Base-by-base conservation (phyloP, 2,329 filamentous ascomycete genomes). In the Aspergillus sclerotialis region DNA sequence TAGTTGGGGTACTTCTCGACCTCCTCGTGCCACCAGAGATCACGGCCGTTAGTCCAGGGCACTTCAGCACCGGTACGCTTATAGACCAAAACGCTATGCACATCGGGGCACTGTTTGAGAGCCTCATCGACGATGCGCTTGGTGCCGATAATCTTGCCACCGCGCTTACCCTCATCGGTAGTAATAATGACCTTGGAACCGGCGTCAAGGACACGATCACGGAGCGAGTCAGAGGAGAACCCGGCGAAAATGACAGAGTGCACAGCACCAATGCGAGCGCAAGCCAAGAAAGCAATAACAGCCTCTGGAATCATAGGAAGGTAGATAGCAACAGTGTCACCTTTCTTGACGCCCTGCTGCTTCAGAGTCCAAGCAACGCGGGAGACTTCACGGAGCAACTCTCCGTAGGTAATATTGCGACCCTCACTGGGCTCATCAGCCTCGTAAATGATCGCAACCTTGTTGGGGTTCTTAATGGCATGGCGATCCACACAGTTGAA, bases 101-200 rank as follows among this genome's bases (percentile, higher is more conserved):
- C 84, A 50, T 86, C 82, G 12, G 90, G 90, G 67, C 90, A 96
- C 67, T 94, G 87, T 73, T 92, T 94, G 41, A 98, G 76, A 24
- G 90, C 90, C 59, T 96, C 92, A 56, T 98, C 92, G 49, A 96
- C 92, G 59, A 98, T 96, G 73, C 94, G 94, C 80, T 98, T 96
- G 53, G 90, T 96, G 55, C 86, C 85, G 60, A 98, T 95, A 54
- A 93, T 67, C 74, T 96, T 98, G 61, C 92, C 92, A 52, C 92
- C 92, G 54, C 92, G 87, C 76, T 93, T 94, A 58, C 92, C 92
- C 74, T 98, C 92, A 61, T 98, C 92, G 2, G 87, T 84, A 40
- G 92, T 98, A 58, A 98, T 95, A 65, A 96, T 83, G 35, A 96
- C 85, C 70, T 84, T 94, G 62, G 83, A 90, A 50, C 86, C 70